Percentiles rank a stretch among this genome's conserved stretches.
Conservation (phyloP, 78 protist genomes). For the Dictyostelium intermedium region DNA sequence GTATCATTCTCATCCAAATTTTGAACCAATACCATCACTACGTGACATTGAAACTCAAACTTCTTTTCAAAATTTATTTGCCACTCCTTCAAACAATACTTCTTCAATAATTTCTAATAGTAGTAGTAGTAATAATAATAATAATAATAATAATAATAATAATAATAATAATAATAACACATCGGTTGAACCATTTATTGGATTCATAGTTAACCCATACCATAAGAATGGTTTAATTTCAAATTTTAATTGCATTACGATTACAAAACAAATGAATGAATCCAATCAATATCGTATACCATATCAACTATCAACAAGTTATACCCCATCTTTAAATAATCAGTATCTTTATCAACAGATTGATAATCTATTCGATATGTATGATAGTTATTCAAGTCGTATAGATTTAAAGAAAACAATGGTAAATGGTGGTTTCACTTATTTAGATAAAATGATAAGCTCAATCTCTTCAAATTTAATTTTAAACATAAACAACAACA, state of each 20-base stretch:
- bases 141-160: not conserved
- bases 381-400: not conserved
- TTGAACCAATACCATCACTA: constrained; percentile 83
- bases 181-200: constrained; percentile 66
- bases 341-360: not conserved
- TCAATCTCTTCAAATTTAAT: not conserved
- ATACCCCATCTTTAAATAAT: not conserved
- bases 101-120: no score
- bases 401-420: not conserved
- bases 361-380: not conserved
- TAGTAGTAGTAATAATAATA: not conserved
- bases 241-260: constrained; percentile 9
- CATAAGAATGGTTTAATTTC: not conserved
- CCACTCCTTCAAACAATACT: not conserved
- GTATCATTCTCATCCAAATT: constrained; percentile 91
- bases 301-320: not conserved
- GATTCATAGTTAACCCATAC: constrained; percentile 58
- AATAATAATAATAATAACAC: not conserved
- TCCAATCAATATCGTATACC: constrained; percentile 26
- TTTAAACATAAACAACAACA: no score
- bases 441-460: constrained; percentile 26
- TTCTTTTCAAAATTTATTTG: constrained; percentile 34
- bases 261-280: not conserved
- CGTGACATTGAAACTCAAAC: constrained; percentile 88
- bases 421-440: not conserved